phyloP scores from a whole-genome alignment of 768 basidiomycete genomes.

The Phylloporus arenicola region DNA sequence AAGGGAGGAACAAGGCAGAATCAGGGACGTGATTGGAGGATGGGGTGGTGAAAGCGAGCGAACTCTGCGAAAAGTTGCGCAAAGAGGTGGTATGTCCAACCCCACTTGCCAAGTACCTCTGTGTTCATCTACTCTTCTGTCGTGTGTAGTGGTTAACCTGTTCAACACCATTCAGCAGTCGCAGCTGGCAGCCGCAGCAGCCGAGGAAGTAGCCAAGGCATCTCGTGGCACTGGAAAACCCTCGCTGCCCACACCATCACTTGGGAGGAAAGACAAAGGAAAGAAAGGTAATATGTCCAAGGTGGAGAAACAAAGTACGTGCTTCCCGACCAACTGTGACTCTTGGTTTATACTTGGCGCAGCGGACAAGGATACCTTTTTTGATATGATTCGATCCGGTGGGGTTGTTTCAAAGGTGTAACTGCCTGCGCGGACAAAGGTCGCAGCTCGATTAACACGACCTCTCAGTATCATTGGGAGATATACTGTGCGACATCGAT shows the following conservation, averaged over 20 bases:
- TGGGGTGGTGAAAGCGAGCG: constrained; percentile 85
- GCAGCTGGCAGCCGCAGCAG: constrained; percentile 50
- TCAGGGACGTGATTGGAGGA: constrained; percentile 73
- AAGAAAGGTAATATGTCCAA: constrained; percentile 51
- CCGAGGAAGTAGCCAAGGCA: constrained; percentile 54
- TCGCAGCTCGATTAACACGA: background rate
- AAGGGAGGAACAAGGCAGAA: constrained; percentile 62
- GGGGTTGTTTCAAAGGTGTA: constrained; percentile 70
- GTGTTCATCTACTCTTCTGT: background rate
- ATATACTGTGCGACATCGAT: too few species aligned
- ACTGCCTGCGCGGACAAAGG: background rate
- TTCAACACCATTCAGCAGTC: constrained; percentile 86
- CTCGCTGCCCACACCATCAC: constrained; percentile 58
- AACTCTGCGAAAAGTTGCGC: constrained; percentile 77
- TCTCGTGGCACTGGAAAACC: constrained; percentile 70
- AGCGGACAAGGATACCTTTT: constrained; percentile 69
- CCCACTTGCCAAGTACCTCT: background rate
- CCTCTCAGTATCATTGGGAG: too few species aligned
- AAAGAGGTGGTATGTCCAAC: constrained; percentile 60
- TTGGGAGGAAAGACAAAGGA: constrained; percentile 43
- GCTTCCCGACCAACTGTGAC: constrained; percentile 3
- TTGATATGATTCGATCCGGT: constrained; percentile 79
- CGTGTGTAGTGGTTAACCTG: constrained; percentile 62
- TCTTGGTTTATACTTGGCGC: constrained; percentile 34
- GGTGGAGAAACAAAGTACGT: constrained; percentile 53